Percentiles rank a stretch among this genome's conserved stretches.
These are phyloP conservation scores for Dactylellina leptospora DNA, from an alignment of 2,329 filamentous ascomycete species.

Conservation along the genomic window DNA sequence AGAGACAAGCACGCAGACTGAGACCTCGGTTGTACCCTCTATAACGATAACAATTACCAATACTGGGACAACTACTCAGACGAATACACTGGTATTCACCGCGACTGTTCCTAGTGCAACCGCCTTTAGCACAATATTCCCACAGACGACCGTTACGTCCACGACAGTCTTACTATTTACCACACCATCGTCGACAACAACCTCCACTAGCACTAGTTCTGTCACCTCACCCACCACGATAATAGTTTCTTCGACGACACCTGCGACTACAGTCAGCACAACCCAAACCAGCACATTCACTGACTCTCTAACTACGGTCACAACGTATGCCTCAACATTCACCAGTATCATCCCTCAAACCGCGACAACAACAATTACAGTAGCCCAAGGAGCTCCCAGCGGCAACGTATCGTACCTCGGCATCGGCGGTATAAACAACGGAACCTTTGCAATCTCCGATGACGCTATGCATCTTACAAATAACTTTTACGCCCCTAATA, in stretches of 20 bases:
- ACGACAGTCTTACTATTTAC: constrained; percentile 12
- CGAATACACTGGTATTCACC: constrained; percentile 1
- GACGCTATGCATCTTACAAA: constrained; percentile 15
- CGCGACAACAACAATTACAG: constrained; percentile 11
- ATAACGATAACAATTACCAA: neutral
- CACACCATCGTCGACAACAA: constrained; percentile 3
- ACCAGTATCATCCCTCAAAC: neutral
- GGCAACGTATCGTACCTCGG: constrained; percentile 5
- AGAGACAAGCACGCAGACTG: neutral
- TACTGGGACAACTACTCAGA: constrained; percentile 4
- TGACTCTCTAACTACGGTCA: constrained; percentile 10
- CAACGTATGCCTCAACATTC: neutral
- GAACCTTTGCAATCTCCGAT: constrained; percentile 10
- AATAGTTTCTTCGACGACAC: neutral
- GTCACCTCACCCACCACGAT: neutral
- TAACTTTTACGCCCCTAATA: constrained; percentile 14
- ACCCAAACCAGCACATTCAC: constrained; percentile 7
- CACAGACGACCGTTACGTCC: neutral
- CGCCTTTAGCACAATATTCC: neutral
- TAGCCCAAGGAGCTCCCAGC: neutral
- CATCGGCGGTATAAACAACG: constrained; percentile 5
- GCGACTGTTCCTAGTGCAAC: constrained; percentile 5
- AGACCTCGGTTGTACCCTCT: neutral
- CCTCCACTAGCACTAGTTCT: neutral
- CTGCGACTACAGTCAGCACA: neutral